A percentile compares a stretch with the other conserved stretches of the same genome.
Conservation (phyloP, 306 rosid species). For the Coriaria nepalensis region DNA sequence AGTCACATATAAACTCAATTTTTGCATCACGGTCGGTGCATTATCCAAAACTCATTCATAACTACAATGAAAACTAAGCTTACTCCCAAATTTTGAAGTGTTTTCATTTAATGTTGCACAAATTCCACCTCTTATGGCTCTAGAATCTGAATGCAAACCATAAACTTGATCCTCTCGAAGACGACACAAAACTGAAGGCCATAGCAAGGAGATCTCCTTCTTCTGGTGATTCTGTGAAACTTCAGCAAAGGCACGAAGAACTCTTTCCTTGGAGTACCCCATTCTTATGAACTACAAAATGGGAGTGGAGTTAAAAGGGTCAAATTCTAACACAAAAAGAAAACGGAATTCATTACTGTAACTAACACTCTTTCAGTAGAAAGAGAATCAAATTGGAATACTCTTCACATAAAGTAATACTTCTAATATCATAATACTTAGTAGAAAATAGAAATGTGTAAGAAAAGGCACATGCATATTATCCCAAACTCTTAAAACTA, state of each 20-base stretch:
- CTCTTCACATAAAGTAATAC: background rate
- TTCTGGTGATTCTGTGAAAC: conserved; percentile 37
- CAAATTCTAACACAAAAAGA: conserved; percentile 2
- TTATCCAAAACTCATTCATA: no score
- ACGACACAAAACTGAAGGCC: conserved; percentile 75
- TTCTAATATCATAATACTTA: no score
- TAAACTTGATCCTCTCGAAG: conserved; percentile 67
- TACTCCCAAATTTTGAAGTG: conserved; percentile 13
- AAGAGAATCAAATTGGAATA: no score
- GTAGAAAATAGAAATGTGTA: background rate
- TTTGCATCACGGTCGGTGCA: no score
- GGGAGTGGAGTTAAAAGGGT: no score
- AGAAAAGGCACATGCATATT: background rate
- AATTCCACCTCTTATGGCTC: conserved; percentile 15
- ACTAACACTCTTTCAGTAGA: no score
- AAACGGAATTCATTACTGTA: background rate
- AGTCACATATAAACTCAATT: no score
- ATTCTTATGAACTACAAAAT: conserved; percentile 44
- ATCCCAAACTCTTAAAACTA: background rate
- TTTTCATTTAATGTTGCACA: conserved; percentile 13
- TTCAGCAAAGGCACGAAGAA: conserved; percentile 39
- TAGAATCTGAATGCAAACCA: conserved; percentile 33
- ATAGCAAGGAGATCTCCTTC: conserved; percentile 50
- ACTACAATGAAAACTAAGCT: background rate
- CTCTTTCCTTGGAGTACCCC: conserved; percentile 79